A percentile compares a stretch with the other conserved stretches of the same genome.
Conservation (phyloP, 441 rosid genomes). For the Pelargonium cotyledonis region DNA sequence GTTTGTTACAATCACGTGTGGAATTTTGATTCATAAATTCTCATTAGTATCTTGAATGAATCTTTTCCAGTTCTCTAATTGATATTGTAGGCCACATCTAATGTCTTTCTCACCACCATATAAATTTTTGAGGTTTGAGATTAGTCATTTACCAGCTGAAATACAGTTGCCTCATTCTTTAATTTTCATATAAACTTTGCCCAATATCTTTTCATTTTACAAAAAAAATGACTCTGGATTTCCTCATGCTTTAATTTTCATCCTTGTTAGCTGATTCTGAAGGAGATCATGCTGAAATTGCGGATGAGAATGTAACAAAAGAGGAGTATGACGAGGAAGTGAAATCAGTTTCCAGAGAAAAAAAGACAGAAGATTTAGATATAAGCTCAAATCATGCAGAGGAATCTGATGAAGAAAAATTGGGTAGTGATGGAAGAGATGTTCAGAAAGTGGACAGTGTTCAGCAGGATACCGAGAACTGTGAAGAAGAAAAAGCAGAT, state of each 20-base stretch:
- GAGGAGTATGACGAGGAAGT: slow-evolving; percentile 44
- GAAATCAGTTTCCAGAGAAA: slow-evolving; percentile 33
- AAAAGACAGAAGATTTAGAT: slow-evolving; percentile 31
- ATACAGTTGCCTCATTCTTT: background rate
- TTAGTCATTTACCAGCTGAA: background rate
- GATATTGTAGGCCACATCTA: background rate
- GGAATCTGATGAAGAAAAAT: slow-evolving; percentile 29
- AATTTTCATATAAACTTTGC: background rate
- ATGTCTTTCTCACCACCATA: background rate
- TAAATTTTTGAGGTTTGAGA: background rate
- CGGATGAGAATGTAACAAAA: slow-evolving; percentile 25
- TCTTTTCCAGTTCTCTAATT: background rate
- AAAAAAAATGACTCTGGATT: background rate
- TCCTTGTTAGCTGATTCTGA: slow-evolving; percentile 34
- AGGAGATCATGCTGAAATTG: slow-evolving; percentile 32
- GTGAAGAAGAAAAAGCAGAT: slow-evolving; percentile 11
- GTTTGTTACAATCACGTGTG: background rate
- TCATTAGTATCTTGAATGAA: background rate
- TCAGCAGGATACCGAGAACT: background rate
- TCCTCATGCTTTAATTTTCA: slow-evolving; percentile 10
- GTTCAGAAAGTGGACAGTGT: background rate
- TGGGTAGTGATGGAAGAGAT: slow-evolving; percentile 1
- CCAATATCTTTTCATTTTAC: background rate
- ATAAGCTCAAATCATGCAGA: slow-evolving; percentile 30
- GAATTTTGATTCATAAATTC: background rate